Evolutionary conservation across 129 eudicot species (phyloP), one percentile per base, ranked within the genome.

Genomic region (sunflower (Helianthus annuus)): DNA sequence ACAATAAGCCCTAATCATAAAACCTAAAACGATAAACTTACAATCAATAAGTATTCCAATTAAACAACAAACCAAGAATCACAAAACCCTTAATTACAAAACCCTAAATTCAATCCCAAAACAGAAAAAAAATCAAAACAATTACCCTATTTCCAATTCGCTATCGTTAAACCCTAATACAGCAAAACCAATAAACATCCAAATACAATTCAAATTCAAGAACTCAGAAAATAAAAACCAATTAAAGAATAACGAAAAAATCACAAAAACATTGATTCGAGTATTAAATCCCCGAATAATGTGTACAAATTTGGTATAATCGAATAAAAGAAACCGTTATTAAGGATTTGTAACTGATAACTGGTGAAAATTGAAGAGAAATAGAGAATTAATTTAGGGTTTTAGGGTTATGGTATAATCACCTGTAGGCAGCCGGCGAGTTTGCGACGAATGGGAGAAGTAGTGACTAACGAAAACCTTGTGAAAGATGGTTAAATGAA

Each of bases 391-490:
- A 32, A 59, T 1, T 19, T 4, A 3, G 62, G 22, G 64, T 7
- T 34, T 64, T 16, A 2, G 39, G 53, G 14, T 11, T 6, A 73
- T 73, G 15, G 48, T 15, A 73, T 57, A 1, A 10, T 59, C 17
- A 74, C 78, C 78, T 74, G 69, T 29, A 72, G 2, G 69, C 69
- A 62, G 77, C 77, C 77, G 77, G 69, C 77, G 69, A 48, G 70
- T 61, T 57, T 29, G 68, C 59, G 78, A 62, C 67, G 52, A 34
- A 54, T 46, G 39, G 36, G 63, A 49, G 78, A 11, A 49, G 52
- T 48, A 14, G 70, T 36, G 53, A 73, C 70, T 63, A 73, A 73
- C 19, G 24, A 16, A 16, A 62, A 48, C 48, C 38, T 4, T 3
- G 70, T 7, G 49, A 15, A 34, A 16, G 69, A 61, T 61, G 34